Percentiles rank a stretch among this genome's conserved stretches.
These are phyloP conservation scores for Rhodomyrtus tomentosa DNA, from an alignment of 345 rosid genomes.

Conservation along the genomic window DNA sequence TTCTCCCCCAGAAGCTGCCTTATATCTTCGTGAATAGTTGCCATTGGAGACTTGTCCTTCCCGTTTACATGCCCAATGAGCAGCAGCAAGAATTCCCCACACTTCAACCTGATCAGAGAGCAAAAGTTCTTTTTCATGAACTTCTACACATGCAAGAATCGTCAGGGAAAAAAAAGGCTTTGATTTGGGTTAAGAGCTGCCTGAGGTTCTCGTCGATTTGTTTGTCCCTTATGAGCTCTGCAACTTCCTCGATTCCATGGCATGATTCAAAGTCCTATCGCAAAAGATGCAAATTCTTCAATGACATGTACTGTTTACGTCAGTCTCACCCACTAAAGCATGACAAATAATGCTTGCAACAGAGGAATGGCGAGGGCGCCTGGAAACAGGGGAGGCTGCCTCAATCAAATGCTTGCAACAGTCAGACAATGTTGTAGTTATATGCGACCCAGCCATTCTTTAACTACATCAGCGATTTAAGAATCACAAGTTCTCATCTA, in stretches of 20 bases:
- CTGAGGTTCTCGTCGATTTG: slow-evolving; percentile 94
- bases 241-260: slow-evolving; percentile 88
- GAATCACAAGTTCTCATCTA: background rate
- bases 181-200: slow-evolving; percentile 14
- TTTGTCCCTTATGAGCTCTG: slow-evolving; percentile 74
- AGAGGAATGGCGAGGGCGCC: background rate
- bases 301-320: background rate
- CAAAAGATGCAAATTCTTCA: background rate
- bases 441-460: background rate
- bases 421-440: background rate
- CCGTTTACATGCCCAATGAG: slow-evolving; percentile 86
- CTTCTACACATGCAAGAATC: background rate
- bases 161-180: background rate
- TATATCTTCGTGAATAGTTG: slow-evolving; percentile 71
- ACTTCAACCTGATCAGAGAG: slow-evolving; percentile 48
- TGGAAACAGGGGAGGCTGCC: background rate
- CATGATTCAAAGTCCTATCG: slow-evolving; percentile 76
- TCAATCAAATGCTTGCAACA: background rate
- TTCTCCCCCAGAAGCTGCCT: slow-evolving; percentile 88
- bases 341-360: background rate
- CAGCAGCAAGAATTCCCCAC: slow-evolving; percentile 93
- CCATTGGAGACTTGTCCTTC: slow-evolving; percentile 68
- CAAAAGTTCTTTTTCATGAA: background rate
- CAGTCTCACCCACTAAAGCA: background rate
- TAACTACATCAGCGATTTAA: background rate